These are phyloP conservation scores for Pyrenochaeta sp. DNA, from an alignment of 2,329 filamentous ascomycete genomes.

Conservation along the genomic window DNA sequence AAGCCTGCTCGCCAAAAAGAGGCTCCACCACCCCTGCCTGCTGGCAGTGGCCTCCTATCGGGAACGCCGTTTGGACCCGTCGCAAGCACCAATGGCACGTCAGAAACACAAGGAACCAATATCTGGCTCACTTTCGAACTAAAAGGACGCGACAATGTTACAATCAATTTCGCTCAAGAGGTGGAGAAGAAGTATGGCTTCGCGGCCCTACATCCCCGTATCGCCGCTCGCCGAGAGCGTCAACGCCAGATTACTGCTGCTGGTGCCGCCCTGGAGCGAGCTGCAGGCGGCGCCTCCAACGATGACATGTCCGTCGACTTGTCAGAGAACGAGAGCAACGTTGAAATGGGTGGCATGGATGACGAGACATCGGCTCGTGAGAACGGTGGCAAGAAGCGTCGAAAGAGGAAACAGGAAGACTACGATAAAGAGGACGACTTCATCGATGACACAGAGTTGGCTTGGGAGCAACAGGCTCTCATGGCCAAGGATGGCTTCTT, in stretches of 20 bases:
- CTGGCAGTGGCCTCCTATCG: conserved; percentile 70
- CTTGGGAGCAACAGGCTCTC: conserved; percentile 95
- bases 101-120: conserved; percentile 64
- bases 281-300: conserved; percentile 71
- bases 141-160: conserved; percentile 83
- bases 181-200: conserved; percentile 95
- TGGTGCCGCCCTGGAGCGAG: conserved; percentile 82
- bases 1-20: conserved; percentile 66
- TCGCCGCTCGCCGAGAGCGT: conserved; percentile 87
- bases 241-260: conserved; percentile 88
- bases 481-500: conserved; percentile 97
- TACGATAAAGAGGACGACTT: conserved; percentile 74
- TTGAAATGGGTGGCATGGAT: conserved; percentile 80
- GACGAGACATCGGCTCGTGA: conserved; percentile 51
- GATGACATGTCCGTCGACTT: conserved; percentile 86
- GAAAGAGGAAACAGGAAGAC: conserved; percentile 76
- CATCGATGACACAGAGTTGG: conserved; percentile 88
- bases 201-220: conserved; percentile 88
- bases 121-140: conserved; percentile 87
- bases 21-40: conserved; percentile 64
- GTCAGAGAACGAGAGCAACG: conserved; percentile 78
- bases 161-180: conserved; percentile 93
- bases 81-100: conserved; percentile 54
- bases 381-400: conserved; percentile 74
- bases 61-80: conserved; percentile 67